Evolutionary conservation across 23 red algal species (phyloP).

Genomic region (Gracilaria domingensis): DNA sequence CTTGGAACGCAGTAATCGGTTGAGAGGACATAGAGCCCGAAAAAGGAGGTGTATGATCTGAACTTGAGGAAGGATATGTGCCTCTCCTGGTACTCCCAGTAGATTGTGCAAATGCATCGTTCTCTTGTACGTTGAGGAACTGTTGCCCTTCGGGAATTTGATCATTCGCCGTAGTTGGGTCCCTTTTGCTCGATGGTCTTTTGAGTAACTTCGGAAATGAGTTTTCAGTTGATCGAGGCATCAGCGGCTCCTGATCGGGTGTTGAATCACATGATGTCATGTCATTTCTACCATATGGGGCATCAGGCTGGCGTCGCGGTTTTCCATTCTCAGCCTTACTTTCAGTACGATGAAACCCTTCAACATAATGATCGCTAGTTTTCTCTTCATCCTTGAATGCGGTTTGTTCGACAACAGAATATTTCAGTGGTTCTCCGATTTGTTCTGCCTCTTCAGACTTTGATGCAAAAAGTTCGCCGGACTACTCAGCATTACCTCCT

Average conservation of each 20-base stretch:
- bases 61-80: background rate
- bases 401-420: background rate
- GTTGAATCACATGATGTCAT: background rate
- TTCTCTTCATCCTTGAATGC: background rate
- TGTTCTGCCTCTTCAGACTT: slow-evolving; percentile 11
- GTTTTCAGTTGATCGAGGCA: background rate
- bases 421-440: slow-evolving; percentile 2
- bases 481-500: background rate
- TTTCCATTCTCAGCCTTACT: background rate
- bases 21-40: background rate
- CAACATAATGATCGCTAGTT: background rate
- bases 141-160: background rate
- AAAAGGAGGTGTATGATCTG: background rate
- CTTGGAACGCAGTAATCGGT: background rate
- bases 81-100: too few relatives aligned
- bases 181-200: background rate
- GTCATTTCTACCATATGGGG: background rate
- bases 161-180: background rate
- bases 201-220: background rate
- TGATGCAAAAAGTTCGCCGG: background rate
- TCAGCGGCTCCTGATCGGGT: background rate
- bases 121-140: background rate
- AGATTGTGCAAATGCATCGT: background rate
- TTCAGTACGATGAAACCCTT: background rate
- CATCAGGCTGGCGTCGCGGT: background rate